Base-by-base conservation (phyloP, 108 stramenopile genomes). In the Seminavis robusta region DNA sequence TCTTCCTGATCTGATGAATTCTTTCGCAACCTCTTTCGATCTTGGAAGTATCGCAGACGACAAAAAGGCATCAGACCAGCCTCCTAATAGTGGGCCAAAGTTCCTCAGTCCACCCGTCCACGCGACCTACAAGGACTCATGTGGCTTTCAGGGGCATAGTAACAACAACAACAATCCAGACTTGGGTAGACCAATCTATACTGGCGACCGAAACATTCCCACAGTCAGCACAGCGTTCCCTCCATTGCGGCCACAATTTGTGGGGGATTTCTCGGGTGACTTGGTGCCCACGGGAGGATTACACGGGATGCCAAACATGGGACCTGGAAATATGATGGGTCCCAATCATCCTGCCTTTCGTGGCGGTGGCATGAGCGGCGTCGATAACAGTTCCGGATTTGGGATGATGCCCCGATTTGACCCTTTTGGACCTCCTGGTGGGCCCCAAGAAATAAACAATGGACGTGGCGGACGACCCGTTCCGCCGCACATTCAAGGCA, bases 281-380 rank as follows among this genome's bases (percentile, higher is more conserved):
- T 67, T 88, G 44, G 39, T 72, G 26, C 90, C 90, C 20, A n/a
- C n/a, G 71, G 79, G 29, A 85, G 89, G 40, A 44, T 68, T 28
- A 52, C 50, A 3, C 62, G 66, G 20, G 8, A 44, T 59, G 55
- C 59, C 26, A 33, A 31, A 2, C 16, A 45, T 10, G 47, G 37
- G 15, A 68, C 67, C 79, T 5, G 90, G 90, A 23, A 84, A 71
- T 73, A 72, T 76, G 36, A 81, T 92, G 56, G 90, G 90, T 51
- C 90, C 90, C 19, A 82, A 92, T 47, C 90, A 92, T 72, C 86
- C 90, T 28, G 33, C 74, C 36, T 92, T 92, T 73, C 53, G 56
- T 16, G 47, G 44, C 3, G 67, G 63, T 47, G 47, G 40, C 38
- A 31, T 28, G 1, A 47, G 51, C 30, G 58, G 57, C 9, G 47